phyloP scores from a whole-genome alignment of 179 eudicot genomes.

The Silene noctiflora region DNA sequence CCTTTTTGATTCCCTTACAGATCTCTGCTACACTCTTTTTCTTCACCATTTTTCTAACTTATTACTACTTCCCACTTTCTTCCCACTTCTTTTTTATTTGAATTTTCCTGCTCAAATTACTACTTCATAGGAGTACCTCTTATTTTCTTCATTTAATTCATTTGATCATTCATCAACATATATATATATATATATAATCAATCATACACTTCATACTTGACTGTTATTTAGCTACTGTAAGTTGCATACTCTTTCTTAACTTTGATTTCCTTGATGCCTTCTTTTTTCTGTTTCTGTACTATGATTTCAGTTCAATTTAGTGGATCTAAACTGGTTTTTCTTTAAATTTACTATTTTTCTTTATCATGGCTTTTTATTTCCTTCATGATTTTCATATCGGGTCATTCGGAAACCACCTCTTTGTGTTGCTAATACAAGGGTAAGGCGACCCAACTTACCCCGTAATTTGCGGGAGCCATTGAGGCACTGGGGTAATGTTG shows the following conservation, averaged over 20 bases:
- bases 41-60: background rate
- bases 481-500: no score
- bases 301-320: background rate
- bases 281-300: background rate
- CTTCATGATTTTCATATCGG: no score
- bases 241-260: background rate
- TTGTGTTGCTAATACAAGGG: no score
- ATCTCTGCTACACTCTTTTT: conserved; percentile 1
- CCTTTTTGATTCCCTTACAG: conserved; percentile 5
- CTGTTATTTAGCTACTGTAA: conserved; percentile 16
- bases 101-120: conserved; percentile 2
- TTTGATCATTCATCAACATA: background rate
- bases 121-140: background rate
- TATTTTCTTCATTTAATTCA: background rate
- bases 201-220: no score
- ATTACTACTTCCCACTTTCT: background rate
- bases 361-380: no score
- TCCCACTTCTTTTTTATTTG: conserved; percentile 5
- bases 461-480: no score
- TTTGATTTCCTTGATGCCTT: background rate
- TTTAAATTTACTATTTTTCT: background rate
- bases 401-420: no score
- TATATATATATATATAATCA: no score
- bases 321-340: background rate
- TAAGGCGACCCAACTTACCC: no score